phyloP scores from a whole-genome alignment of 2,329 filamentous ascomycete genomes.

The Colletotrichum chlorophyti region DNA sequence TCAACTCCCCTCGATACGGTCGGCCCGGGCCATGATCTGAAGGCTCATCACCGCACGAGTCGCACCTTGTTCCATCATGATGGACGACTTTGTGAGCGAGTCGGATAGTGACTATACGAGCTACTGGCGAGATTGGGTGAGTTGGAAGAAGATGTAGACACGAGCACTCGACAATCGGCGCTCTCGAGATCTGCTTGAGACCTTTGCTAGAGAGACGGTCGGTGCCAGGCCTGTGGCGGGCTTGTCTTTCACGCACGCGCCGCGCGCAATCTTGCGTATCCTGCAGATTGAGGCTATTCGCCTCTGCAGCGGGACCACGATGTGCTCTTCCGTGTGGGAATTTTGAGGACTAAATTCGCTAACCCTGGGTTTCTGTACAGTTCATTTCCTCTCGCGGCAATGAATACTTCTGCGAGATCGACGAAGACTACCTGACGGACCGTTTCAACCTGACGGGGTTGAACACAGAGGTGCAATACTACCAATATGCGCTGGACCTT shows the following conservation, averaged over 20 bases:
- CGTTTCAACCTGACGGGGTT: constrained; percentile 97
- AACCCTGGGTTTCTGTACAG: constrained; percentile 53
- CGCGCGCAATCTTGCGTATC: too few species aligned
- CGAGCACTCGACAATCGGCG: background rate
- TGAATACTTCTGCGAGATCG: constrained; percentile 99
- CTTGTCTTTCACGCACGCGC: too few species aligned
- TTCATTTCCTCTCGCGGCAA: constrained; percentile 98
- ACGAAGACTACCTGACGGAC: constrained; percentile 98
- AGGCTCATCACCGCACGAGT: constrained; percentile 12
- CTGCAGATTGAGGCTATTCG: too few species aligned
- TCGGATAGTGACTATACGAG: constrained; percentile 99
- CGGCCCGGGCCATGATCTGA: constrained; percentile 18
- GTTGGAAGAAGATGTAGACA: constrained; percentile 44
- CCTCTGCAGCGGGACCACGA: too few species aligned
- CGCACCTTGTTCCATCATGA: constrained; percentile 48
- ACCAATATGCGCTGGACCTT: constrained; percentile 96
- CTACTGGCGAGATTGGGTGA: constrained; percentile 99
- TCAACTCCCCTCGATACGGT: background rate
- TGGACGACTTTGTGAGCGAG: constrained; percentile 98
- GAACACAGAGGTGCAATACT: constrained; percentile 97
- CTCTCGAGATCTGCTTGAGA: too few species aligned
- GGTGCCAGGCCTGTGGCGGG: too few species aligned
- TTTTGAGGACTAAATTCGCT: constrained; percentile 6
- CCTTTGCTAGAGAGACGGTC: too few species aligned
- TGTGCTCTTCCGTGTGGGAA: too few species aligned